Percentiles rank a stretch among this genome's conserved stretches.
Conservation (phyloP, 805 yeast species). For the Suhomyces faveliae region DNA sequence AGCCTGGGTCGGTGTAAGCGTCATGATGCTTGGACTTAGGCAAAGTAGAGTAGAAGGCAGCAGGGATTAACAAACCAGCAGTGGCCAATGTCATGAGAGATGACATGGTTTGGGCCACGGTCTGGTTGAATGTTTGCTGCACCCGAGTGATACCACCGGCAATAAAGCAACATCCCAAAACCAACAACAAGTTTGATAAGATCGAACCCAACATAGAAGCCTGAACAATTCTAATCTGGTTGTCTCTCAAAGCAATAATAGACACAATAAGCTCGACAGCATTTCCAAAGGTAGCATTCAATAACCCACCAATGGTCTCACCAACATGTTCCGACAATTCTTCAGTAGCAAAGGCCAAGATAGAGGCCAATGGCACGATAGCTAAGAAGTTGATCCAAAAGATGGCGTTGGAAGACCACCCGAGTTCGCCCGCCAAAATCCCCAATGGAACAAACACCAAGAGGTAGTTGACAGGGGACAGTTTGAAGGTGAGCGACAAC, state of each 20-base stretch:
- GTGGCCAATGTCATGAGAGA: constrained; percentile 89
- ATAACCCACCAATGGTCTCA: constrained; percentile 86
- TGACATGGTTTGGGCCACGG: constrained; percentile 97
- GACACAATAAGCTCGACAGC: constrained; percentile 97
- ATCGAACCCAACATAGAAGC: constrained; percentile 97
- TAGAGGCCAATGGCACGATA: constrained; percentile 87
- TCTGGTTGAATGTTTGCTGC: constrained; percentile 88
- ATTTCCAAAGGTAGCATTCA: constrained; percentile 96
- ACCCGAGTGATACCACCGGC: constrained; percentile 87
- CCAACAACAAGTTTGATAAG: constrained; percentile 81
- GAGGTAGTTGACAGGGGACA: constrained; percentile 74
- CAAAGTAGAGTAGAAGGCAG: constrained; percentile 87
- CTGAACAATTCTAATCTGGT: constrained; percentile 91
- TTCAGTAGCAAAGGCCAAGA: constrained; percentile 90
- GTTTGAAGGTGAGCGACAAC: constrained; percentile 32
- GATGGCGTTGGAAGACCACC: constrained; percentile 51
- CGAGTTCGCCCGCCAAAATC: constrained; percentile 61
- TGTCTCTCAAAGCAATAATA: constrained; percentile 78
- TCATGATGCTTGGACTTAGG: constrained; percentile 43
- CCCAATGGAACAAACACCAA: constrained; percentile 90
- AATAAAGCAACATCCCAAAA: constrained; percentile 91
- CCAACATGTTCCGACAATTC: constrained; percentile 86
- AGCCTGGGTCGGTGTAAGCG: constrained; percentile 41
- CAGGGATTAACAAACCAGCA: constrained; percentile 87
- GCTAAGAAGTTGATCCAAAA: constrained; percentile 83